Evolutionary conservation across 2,329 filamentous ascomycete genomes (phyloP).

Genomic region (Ophiostoma australiae): DNA sequence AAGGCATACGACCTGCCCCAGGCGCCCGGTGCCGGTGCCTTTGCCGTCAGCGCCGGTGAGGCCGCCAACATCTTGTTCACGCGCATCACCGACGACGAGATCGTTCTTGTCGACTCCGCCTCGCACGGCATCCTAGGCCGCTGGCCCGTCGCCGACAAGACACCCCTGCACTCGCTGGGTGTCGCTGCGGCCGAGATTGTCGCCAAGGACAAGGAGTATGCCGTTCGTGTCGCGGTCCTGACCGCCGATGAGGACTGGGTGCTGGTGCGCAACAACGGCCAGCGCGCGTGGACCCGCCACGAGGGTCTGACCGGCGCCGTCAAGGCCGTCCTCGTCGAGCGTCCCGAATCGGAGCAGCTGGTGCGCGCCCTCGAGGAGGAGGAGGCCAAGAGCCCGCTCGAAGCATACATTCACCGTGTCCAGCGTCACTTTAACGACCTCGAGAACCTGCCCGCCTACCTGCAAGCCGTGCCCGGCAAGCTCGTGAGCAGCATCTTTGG

Average conservation of each 20-base stretch:
- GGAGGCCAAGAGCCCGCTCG: conserved; percentile 58
- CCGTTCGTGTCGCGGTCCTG: conserved; percentile 70
- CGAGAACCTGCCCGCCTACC: conserved; percentile 66
- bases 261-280: conserved; percentile 61
- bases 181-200: conserved; percentile 64
- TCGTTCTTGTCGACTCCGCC: conserved; percentile 67
- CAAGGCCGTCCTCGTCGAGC: conserved; percentile 74
- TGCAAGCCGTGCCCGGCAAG: conserved; percentile 63
- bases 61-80: conserved; percentile 71
- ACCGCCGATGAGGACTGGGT: conserved; percentile 70
- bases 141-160: conserved; percentile 54
- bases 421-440: conserved; percentile 77
- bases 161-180: conserved; percentile 39
- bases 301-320: conserved; percentile 79
- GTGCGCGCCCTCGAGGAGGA: conserved; percentile 80
- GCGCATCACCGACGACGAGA: conserved; percentile 69
- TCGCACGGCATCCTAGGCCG: conserved; percentile 71
- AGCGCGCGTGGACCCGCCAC: conserved; percentile 65
- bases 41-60: conserved; percentile 65
- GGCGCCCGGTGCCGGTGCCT: conserved; percentile 63
- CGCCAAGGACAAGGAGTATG: conserved; percentile 58
- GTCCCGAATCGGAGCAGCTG: conserved; percentile 61
- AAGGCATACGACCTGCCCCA: conserved; percentile 77
- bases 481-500: conserved; percentile 62
- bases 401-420: conserved; percentile 84